phyloP scores from a whole-genome alignment of 305 asterid genomes.

The Fraxinus floribunda region DNA sequence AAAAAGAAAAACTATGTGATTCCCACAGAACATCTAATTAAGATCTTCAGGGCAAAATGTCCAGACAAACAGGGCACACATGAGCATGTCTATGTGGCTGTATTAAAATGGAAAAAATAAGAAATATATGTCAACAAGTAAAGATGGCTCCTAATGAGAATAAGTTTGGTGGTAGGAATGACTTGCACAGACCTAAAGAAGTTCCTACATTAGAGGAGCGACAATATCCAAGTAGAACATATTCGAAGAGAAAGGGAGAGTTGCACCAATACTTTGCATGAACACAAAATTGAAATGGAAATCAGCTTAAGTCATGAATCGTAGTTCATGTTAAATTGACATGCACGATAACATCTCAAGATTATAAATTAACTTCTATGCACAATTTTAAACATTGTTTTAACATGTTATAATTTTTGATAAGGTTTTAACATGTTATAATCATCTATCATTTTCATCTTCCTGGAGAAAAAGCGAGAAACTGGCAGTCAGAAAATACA shows the following conservation, averaged over 20 bases:
- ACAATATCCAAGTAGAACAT: background rate
- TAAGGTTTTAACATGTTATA: background rate
- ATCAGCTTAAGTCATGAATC: background rate
- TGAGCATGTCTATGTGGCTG: background rate
- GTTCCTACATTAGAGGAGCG: background rate
- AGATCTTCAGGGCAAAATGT: background rate
- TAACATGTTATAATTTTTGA: background rate
- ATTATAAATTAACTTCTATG: background rate
- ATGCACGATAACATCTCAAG: background rate
- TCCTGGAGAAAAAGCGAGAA: background rate
- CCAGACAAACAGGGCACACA: background rate
- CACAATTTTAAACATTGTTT: background rate
- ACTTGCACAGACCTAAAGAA: background rate
- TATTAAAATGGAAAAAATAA: background rate
- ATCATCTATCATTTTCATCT: background rate
- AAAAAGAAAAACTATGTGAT: background rate
- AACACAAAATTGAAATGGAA: background rate
- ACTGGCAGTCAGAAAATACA: background rate
- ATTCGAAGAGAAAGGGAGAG: background rate
- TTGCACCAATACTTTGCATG: background rate
- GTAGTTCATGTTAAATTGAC: background rate
- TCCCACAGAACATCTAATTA: background rate
- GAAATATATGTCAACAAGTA: background rate
- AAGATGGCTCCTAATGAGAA: background rate
- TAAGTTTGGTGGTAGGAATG: background rate